Conservation (phyloP, 2,329 filamentous ascomycete genomes). For the Colletotrichum chlorophyti region DNA sequence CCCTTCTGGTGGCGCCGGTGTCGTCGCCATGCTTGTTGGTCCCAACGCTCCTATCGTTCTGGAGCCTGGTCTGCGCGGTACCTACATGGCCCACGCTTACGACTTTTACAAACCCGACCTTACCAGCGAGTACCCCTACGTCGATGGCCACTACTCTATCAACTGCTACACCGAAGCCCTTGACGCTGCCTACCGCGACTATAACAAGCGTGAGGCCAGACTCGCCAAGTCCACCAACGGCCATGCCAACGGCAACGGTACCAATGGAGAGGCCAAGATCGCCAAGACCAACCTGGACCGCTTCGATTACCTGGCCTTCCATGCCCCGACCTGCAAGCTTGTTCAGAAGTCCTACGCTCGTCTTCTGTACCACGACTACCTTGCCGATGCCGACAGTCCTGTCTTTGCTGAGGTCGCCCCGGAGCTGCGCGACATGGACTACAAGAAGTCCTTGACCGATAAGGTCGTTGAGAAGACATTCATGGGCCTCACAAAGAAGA, state of each 20-base stretch:
- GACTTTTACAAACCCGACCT: conserved; percentile 93
- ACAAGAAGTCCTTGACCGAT: conserved; percentile 79
- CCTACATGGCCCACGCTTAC: conserved; percentile 84
- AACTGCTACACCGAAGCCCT: conserved; percentile 84
- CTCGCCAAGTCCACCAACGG: conserved; percentile 63
- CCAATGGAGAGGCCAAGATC: conserved; percentile 35
- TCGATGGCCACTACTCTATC: conserved; percentile 84
- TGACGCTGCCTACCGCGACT: conserved; percentile 82
- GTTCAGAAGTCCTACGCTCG: conserved; percentile 86
- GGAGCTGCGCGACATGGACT: conserved; percentile 80
- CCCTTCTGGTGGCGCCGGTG: conserved; percentile 81
- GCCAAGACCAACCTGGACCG: conserved; percentile 74
- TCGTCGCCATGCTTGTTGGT: conserved; percentile 79
- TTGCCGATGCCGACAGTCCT: conserved; percentile 70
- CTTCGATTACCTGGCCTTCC: conserved; percentile 85
- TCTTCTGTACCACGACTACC: conserved; percentile 86
- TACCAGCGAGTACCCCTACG: conserved; percentile 85
- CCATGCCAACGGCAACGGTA: conserved; percentile 53
- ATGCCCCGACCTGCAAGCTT: conserved; percentile 86
- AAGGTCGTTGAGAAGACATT: conserved; percentile 88
- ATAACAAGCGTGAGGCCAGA: conserved; percentile 74
- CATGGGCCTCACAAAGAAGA: conserved; percentile 84
- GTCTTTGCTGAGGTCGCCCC: conserved; percentile 77
- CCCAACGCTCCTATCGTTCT: conserved; percentile 79
- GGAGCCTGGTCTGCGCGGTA: conserved; percentile 80